These are phyloP conservation scores for Aspergillus sp. DNA, from an alignment of 2,329 filamentous ascomycete species.

Conservation along the genomic window DNA sequence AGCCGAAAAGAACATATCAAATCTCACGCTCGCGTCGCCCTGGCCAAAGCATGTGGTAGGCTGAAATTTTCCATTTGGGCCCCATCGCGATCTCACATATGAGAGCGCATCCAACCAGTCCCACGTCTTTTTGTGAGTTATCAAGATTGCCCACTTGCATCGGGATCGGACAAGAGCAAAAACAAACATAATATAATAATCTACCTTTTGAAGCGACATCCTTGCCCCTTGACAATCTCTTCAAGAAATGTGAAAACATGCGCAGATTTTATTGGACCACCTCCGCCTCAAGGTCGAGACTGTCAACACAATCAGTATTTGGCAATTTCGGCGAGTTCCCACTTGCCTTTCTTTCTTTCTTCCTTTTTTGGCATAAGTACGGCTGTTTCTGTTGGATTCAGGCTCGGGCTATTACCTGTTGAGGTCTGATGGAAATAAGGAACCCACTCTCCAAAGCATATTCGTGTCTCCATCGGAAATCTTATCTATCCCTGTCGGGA, in stretches of 20 bases:
- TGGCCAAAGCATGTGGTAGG: conserved; percentile 12
- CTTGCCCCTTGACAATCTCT: neutral
- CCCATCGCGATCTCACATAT: neutral
- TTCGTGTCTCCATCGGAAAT: conserved; percentile 5
- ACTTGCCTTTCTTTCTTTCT: neutral
- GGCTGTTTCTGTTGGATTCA: neutral
- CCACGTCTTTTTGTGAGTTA: neutral
- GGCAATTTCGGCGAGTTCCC: neutral
- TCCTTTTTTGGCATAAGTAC: neutral
- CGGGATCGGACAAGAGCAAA: neutral
- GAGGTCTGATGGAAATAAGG: conserved; percentile 6
- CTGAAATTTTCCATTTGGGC: neutral
- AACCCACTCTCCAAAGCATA: conserved; percentile 7
- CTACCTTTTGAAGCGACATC: neutral
- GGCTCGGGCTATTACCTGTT: conserved; percentile 7
- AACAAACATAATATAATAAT: conserved; percentile 2
- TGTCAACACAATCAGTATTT: neutral
- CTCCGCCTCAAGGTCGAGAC: neutral
- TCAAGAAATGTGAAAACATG: neutral
- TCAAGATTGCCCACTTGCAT: neutral
- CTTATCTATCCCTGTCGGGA: conserved; percentile 17
- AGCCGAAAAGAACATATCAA: conserved; percentile 21
- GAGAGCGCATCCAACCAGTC: neutral
- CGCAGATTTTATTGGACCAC: neutral
- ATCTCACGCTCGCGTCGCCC: conserved; percentile 1